A percentile compares a stretch with the other conserved stretches of the same genome.
phyloP scores from a whole-genome alignment of 2,329 filamentous ascomycete genomes.

The Clarireedia monteithiana region DNA sequence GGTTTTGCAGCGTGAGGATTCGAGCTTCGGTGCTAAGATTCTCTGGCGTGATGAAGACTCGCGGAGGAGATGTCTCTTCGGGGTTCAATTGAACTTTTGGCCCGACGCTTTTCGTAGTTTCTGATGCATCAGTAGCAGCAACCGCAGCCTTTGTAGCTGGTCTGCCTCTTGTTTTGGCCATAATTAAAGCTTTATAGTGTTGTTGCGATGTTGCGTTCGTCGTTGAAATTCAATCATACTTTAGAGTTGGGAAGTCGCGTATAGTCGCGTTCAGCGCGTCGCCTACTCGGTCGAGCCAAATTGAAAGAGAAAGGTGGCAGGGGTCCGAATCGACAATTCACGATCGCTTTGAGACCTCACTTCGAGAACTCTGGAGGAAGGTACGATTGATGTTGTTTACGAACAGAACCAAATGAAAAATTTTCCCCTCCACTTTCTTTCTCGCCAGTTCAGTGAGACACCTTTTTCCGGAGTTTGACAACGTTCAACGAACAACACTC shows the following conservation, averaged over 20 bases:
- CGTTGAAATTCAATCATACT: not conserved
- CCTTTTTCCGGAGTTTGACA: not conserved
- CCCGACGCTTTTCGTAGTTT: conserved; percentile 21
- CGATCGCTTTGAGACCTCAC: no score
- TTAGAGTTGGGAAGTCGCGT: not conserved
- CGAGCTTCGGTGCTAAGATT: conserved; percentile 44
- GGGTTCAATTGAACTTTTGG: conserved; percentile 26
- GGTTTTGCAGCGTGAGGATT: conserved; percentile 53
- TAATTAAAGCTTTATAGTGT: not conserved
- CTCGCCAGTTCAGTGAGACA: not conserved
- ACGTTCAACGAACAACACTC: not conserved
- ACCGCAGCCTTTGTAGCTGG: conserved; percentile 18
- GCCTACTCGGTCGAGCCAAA: no score
- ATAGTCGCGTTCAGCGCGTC: no score
- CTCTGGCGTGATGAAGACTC: conserved; percentile 55
- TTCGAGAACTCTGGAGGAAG: no score
- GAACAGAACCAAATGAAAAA: no score
- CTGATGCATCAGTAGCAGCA: conserved; percentile 13
- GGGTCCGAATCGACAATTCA: no score
- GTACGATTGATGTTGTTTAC: no score
- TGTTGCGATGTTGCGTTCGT: not conserved
- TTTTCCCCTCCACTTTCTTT: not conserved
- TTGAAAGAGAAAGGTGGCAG: no score
- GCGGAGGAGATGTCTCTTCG: conserved; percentile 37
- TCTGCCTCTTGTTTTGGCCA: conserved; percentile 26